Conservation (phyloP, 176 grass and related monocot genomes). For the Rhipidocladum racemiflorum region DNA sequence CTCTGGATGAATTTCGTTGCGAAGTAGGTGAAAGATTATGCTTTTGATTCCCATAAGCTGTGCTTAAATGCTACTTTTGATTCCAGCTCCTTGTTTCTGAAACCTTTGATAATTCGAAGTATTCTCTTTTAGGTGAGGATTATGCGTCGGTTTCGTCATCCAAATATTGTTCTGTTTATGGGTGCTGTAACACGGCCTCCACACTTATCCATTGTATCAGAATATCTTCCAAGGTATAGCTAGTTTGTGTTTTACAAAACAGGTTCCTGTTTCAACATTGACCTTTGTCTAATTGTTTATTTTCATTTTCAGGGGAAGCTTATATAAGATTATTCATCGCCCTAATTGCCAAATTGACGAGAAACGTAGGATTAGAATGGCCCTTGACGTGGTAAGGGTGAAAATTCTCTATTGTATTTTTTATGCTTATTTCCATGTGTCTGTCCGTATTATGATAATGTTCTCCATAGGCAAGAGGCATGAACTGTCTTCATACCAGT, state of each 20-base stretch:
- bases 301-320: slow-evolving; percentile 69
- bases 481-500: slow-evolving; percentile 95
- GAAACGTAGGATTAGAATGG: slow-evolving; percentile 86
- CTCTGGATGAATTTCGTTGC: slow-evolving; percentile 90
- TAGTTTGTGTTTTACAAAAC: slow-evolving; percentile 29
- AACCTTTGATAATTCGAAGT: slow-evolving; percentile 14
- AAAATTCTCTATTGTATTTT: slow-evolving; percentile 26
- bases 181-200: slow-evolving; percentile 92
- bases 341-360: slow-evolving; percentile 89
- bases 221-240: slow-evolving; percentile 82
- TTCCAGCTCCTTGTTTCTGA: not conserved
- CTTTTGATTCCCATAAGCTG: not conserved
- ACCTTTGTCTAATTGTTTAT: slow-evolving; percentile 9
- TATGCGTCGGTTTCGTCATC: slow-evolving; percentile 83
- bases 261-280: slow-evolving; percentile 13
- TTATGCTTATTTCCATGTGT: slow-evolving; percentile 31
- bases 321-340: slow-evolving; percentile 83
- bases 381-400: slow-evolving; percentile 86
- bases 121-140: slow-evolving; percentile 62
- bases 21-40: slow-evolving; percentile 53
- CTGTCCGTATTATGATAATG: slow-evolving; percentile 9
- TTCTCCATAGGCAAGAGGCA: slow-evolving; percentile 70
- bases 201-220: slow-evolving; percentile 89
- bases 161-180: slow-evolving; percentile 96
- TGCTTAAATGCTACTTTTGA: not conserved